Conservation (phyloP, 371 early-diverging fungal genomes). For the Phascolomyces articulosus region DNA sequence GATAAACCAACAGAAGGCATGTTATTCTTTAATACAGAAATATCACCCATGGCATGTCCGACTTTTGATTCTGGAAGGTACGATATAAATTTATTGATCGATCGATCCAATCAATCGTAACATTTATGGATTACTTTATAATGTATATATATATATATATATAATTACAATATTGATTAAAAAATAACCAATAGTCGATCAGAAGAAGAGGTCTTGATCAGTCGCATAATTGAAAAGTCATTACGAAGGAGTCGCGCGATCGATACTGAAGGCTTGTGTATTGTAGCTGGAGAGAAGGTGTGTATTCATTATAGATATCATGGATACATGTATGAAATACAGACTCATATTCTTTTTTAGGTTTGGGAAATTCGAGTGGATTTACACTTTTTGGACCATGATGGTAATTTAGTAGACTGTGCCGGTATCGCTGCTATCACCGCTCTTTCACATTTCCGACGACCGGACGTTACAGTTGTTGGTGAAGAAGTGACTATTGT, state of each 20-base stretch:
- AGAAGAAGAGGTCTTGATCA: conserved; percentile 84
- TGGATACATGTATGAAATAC: no score
- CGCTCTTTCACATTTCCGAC: conserved; percentile 87
- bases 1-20: conserved; percentile 88
- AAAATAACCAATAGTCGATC: conserved; percentile 47
- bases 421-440: conserved; percentile 91
- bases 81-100: neutral
- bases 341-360: conserved; percentile 23
- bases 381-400: conserved; percentile 89
- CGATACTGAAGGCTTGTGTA: conserved; percentile 96
- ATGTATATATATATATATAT: neutral
- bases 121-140: neutral
- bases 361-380: conserved; percentile 94
- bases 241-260: conserved; percentile 85
- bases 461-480: conserved; percentile 92
- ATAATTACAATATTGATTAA: neutral
- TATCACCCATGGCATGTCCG: conserved; percentile 87
- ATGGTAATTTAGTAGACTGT: conserved; percentile 92
- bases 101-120: neutral
- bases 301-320: neutral
- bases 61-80: conserved; percentile 72
- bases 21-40: conserved; percentile 79
- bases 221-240: conserved; percentile 87
- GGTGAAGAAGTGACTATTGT: conserved; percentile 91
- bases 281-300: conserved; percentile 93